These are phyloP conservation scores for Neonectria magnoliae DNA, from an alignment of 2,329 filamentous ascomycete species.

Conservation along the genomic window DNA sequence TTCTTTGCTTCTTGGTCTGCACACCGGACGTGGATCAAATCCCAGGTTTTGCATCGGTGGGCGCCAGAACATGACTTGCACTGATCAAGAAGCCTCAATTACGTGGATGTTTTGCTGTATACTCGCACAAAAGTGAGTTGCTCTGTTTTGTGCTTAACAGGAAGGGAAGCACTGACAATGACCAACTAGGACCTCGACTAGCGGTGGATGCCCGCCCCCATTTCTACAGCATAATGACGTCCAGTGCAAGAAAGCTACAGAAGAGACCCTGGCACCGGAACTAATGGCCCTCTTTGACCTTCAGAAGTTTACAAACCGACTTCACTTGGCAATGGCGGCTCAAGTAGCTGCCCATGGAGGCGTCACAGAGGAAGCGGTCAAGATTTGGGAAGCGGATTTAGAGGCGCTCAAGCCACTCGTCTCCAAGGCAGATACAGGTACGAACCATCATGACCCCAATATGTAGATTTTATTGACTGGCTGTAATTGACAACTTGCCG, in stretches of 20 bases:
- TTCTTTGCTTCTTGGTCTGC: constrained; percentile 60
- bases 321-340: constrained; percentile 59
- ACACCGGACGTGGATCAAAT: constrained; percentile 62
- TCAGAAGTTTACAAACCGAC: constrained; percentile 61
- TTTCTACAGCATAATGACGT: constrained; percentile 62
- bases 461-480: not conserved
- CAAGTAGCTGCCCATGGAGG: constrained; percentile 58
- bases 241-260: constrained; percentile 52
- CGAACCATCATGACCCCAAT: not conserved
- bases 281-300: constrained; percentile 57
- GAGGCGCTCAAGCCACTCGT: constrained; percentile 58
- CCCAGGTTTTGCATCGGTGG: constrained; percentile 58
- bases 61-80: constrained; percentile 54
- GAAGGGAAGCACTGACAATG: constrained; percentile 15
- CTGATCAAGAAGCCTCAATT: constrained; percentile 62
- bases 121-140: constrained; percentile 57
- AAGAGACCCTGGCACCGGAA: constrained; percentile 55
- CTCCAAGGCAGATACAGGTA: constrained; percentile 59
- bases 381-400: constrained; percentile 63
- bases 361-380: constrained; percentile 58
- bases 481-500: not conserved
- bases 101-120: constrained; percentile 66
- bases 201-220: constrained; percentile 58
- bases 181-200: constrained; percentile 47
- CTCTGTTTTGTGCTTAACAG: not conserved